Evolutionary conservation across 164 flowering plant species (phyloP).

Genomic region (Vitis rotundifolia): DNA sequence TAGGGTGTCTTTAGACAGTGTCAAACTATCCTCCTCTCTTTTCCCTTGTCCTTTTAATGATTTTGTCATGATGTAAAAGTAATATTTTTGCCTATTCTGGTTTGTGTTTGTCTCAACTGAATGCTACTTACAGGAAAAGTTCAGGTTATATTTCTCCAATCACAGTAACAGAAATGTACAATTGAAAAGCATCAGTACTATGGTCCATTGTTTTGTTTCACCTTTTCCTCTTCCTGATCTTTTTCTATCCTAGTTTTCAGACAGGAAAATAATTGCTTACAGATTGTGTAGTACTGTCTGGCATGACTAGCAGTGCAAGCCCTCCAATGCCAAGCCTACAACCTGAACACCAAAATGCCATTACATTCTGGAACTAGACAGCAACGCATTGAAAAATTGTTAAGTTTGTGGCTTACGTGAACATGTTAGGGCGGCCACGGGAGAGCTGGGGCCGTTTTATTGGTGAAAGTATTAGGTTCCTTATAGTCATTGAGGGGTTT

Average conservation of each 20-base stretch:
- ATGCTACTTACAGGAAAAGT: no score
- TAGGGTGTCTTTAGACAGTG: no score
- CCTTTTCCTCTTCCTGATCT: no score
- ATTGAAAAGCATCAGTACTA: no score
- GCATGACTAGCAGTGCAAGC: background rate
- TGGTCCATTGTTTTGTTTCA: no score
- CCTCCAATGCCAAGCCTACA: conserved; percentile 12
- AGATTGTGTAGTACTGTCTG: background rate
- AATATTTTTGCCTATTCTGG: no score
- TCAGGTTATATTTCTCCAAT: no score
- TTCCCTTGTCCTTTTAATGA: no score
- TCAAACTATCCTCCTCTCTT: no score
- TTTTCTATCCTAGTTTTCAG: background rate
- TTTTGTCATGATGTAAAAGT: no score
- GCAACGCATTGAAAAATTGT: background rate
- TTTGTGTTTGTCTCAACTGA: no score
- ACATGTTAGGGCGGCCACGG: conserved; percentile 66
- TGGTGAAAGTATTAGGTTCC: conserved; percentile 90
- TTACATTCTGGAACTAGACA: background rate
- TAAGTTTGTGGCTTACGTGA: conserved; percentile 56
- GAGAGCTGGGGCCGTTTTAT: conserved; percentile 92
- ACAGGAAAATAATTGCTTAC: background rate
- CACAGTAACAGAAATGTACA: no score
- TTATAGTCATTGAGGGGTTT: conserved; percentile 77
- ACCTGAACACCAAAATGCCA: conserved; percentile 16